A percentile compares a stretch with the other conserved stretches of the same genome.
phyloP scores from a whole-genome alignment of 2,329 filamentous ascomycete species.

The Nothophoma quercina region DNA sequence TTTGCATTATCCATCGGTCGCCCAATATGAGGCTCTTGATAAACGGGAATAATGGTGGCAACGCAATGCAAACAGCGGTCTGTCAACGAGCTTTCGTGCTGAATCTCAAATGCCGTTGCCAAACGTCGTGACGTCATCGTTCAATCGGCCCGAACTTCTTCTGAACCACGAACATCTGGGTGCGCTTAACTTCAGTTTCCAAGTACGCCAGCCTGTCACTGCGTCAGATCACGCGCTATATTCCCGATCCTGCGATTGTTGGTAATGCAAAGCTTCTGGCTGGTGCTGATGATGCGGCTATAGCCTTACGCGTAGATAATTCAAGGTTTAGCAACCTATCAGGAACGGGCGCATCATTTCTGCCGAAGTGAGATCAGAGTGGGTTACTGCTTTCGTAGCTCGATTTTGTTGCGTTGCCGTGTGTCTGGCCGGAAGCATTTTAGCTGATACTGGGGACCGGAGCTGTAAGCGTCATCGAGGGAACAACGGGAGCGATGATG shows the following conservation, averaged over 20 bases:
- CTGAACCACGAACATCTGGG: background rate
- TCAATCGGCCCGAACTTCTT: constrained; percentile 1
- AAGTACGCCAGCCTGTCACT: constrained; percentile 5
- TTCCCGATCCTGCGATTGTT: constrained; percentile 12
- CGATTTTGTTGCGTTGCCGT: constrained; percentile 5
- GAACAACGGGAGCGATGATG: constrained; percentile 15
- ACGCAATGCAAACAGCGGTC: background rate
- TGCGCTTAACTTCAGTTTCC: background rate
- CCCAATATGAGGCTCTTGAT: no score
- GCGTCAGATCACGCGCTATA: constrained; percentile 22
- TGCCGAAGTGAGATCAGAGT: constrained; percentile 17
- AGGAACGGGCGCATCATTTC: constrained; percentile 15
- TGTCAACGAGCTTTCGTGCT: background rate
- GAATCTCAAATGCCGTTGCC: background rate
- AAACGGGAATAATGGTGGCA: background rate
- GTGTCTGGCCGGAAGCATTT: constrained; percentile 19
- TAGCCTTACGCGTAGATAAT: constrained; percentile 1
- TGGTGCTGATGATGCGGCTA: constrained; percentile 12
- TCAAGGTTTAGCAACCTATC: constrained; percentile 17
- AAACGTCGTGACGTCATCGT: constrained; percentile 10
- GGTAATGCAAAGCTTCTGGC: constrained; percentile 25
- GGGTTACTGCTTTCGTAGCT: constrained; percentile 19
- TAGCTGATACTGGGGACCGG: constrained; percentile 1
- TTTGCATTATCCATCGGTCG: no score
- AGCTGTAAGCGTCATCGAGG: constrained; percentile 32